These are phyloP conservation scores for Debaryomyces udenii DNA, from an alignment of 1,139 yeast species.

Conservation along the genomic window DNA sequence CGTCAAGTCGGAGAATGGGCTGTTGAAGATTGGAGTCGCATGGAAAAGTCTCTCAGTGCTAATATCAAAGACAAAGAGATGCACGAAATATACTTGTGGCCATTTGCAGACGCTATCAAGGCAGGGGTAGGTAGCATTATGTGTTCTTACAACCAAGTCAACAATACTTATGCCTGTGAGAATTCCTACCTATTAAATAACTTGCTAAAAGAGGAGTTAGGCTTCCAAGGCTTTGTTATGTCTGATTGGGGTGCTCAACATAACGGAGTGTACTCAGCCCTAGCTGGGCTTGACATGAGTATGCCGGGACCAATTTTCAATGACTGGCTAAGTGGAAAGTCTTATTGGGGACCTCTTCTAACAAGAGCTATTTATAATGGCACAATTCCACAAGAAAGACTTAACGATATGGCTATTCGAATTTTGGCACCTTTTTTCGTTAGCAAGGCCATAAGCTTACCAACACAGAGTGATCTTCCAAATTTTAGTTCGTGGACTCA, in stretches of 20 bases:
- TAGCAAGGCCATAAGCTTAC: conserved; percentile 34
- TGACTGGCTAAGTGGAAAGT: conserved; percentile 56
- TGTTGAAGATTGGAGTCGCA: conserved; percentile 44
- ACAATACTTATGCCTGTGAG: conserved; percentile 63
- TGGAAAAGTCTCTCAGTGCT: conserved; percentile 44
- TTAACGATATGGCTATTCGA: conserved; percentile 65
- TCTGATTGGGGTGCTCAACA: conserved; percentile 71
- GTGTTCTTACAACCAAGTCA: conserved; percentile 64
- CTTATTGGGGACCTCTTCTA: conserved; percentile 61
- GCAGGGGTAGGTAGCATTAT: conserved; percentile 66
- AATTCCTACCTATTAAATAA: conserved; percentile 59
- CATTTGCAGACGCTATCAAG: conserved; percentile 63
- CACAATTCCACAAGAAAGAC: conserved; percentile 56
- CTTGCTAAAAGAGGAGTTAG: conserved; percentile 61
- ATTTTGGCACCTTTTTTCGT: conserved; percentile 62
- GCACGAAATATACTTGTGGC: conserved; percentile 69
- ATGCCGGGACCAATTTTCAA: conserved; percentile 67
- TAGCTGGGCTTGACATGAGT: conserved; percentile 66
- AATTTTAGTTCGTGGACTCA: conserved; percentile 64
- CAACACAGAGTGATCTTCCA: conserved; percentile 48
- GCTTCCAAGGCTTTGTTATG: conserved; percentile 68
- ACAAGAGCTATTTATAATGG: conserved; percentile 59
- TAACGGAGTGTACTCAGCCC: conserved; percentile 57
- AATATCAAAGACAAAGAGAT: conserved; percentile 64
- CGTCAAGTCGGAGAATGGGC: conserved; percentile 64